Evolutionary conservation across 2,329 filamentous ascomycete species (phyloP).

Genomic region (Aspergillus udagawae): DNA sequence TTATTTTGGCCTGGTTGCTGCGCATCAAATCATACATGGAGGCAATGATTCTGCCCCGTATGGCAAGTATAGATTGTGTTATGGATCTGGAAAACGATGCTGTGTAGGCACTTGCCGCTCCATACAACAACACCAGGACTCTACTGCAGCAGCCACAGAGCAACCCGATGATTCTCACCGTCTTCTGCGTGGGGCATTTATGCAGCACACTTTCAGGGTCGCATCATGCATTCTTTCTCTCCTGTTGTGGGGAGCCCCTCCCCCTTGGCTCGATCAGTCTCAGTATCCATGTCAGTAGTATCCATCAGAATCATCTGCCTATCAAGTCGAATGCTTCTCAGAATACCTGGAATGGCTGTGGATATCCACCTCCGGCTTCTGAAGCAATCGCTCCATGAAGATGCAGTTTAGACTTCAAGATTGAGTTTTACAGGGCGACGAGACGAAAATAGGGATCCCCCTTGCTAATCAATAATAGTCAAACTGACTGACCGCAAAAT

Average conservation of each 20-base stretch:
- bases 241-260: neutral
- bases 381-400: neutral
- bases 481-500: neutral
- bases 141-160: neutral
- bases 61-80: neutral
- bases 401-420: neutral
- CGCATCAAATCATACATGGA: neutral
- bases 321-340: neutral
- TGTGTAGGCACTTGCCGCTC: neutral
- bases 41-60: too few relatives aligned
- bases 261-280: neutral
- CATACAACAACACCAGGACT: neutral
- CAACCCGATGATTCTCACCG: conserved; percentile 12
- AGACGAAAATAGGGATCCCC: neutral
- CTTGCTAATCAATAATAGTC: neutral
- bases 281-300: neutral
- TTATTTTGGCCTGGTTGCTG: neutral
- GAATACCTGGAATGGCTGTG: neutral
- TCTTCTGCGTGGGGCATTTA: conserved; percentile 13
- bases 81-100: neutral
- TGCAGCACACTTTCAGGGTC: conserved; percentile 7
- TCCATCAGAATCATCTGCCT: neutral
- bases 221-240: conserved; percentile 13
- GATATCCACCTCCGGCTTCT: neutral
- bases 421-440: conserved; percentile 2